Evolutionary conservation across 2,329 filamentous ascomycete genomes (phyloP).

Genomic region (Hysterium pulicare): DNA sequence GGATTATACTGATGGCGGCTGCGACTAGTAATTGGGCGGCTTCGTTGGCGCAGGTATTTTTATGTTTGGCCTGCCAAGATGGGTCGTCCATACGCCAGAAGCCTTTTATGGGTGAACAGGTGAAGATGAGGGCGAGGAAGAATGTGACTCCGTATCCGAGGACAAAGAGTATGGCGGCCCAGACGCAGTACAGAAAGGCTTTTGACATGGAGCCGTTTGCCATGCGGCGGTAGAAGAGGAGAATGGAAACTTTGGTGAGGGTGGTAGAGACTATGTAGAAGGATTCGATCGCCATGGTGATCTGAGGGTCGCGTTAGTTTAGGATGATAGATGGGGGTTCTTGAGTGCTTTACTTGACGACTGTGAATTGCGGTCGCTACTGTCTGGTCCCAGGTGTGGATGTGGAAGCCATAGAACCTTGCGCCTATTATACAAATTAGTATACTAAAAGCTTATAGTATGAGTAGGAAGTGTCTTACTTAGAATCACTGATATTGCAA

Average conservation of each 20-base stretch:
- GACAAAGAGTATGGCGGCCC: slow-evolving; percentile 38
- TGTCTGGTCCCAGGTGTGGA: slow-evolving; percentile 33
- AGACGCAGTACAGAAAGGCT: slow-evolving; percentile 37
- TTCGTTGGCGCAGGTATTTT: slow-evolving; percentile 38
- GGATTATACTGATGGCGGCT: slow-evolving; percentile 37
- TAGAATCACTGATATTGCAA: slow-evolving; percentile 24
- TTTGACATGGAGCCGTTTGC: slow-evolving; percentile 31
- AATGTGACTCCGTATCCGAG: slow-evolving; percentile 38
- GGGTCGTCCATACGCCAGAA: slow-evolving; percentile 40
- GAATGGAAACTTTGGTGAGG: slow-evolving; percentile 32
- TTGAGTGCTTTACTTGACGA: slow-evolving; percentile 17
- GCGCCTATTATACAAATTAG: slow-evolving; percentile 19
- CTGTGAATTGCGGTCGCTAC: slow-evolving; percentile 14
- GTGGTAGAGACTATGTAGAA: slow-evolving; percentile 27
- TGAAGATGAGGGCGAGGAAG: slow-evolving; percentile 32
- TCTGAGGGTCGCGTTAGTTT: slow-evolving; percentile 10
- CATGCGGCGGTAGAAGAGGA: slow-evolving; percentile 43
- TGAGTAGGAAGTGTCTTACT: slow-evolving; percentile 15
- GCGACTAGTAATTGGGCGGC: slow-evolving; percentile 37
- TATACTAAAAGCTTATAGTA: not conserved
- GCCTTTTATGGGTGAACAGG: slow-evolving; percentile 38
- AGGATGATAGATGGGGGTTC: slow-evolving; percentile 6
- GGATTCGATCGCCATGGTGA: slow-evolving; percentile 28
- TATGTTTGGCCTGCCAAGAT: slow-evolving; percentile 26
- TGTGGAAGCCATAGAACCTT: slow-evolving; percentile 28